Evolutionary conservation across 257 asterid genomes (phyloP).

Genomic region (Lycium ferocissimum): DNA sequence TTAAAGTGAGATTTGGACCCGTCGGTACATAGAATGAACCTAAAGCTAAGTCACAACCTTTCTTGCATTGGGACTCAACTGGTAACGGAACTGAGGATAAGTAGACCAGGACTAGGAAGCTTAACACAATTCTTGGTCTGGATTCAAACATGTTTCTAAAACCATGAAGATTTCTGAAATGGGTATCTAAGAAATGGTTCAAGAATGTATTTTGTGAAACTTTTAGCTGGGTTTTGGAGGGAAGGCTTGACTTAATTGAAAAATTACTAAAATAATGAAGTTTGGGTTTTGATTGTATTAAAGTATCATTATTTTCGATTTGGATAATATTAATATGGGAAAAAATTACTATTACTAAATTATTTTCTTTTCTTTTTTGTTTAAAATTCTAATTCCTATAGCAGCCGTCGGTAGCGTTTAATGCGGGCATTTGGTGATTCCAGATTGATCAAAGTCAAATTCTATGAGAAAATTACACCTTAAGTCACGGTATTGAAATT

Average conservation of each 20-base stretch:
- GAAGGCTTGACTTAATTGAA: conserved; percentile 27
- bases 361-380: no score
- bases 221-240: background rate
- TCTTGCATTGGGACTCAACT: conserved; percentile 57
- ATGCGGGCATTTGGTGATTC: background rate
- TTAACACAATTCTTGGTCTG: background rate
- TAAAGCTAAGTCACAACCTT: conserved; percentile 68
- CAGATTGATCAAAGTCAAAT: background rate
- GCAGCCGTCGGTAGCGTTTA: background rate
- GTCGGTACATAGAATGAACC: conserved; percentile 62
- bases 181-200: background rate
- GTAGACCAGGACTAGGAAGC: background rate
- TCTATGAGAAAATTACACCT: no score
- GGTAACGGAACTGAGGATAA: conserved; percentile 19
- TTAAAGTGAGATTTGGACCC: conserved; percentile 38
- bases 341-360: no score
- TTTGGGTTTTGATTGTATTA: background rate
- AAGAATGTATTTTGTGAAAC: background rate
- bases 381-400: no score
- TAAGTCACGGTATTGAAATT: no score
- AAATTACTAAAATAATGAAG: background rate
- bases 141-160: conserved; percentile 31
- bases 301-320: no score
- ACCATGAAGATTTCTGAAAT: conserved; percentile 17
- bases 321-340: no score